phyloP scores from a whole-genome alignment of 2,329 filamentous ascomycete genomes.

The Ilyonectria mors-panacis region DNA sequence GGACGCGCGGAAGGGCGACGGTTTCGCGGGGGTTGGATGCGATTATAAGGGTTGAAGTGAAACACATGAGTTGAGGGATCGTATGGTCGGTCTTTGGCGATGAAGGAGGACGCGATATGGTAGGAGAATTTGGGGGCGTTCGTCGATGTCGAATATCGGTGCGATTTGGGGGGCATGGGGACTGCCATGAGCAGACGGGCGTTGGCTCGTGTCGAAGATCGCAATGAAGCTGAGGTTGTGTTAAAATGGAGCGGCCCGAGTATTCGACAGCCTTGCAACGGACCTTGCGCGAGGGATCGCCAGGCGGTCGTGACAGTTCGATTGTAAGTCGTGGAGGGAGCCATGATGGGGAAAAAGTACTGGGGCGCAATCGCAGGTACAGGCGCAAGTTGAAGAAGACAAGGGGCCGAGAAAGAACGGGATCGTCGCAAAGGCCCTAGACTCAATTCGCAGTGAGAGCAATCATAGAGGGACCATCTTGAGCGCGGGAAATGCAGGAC shows the following conservation, averaged over 20 bases:
- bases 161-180: slow-evolving; percentile 39
- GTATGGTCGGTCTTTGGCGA: slow-evolving; percentile 79
- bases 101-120: slow-evolving; percentile 81
- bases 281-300: slow-evolving; percentile 44
- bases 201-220: slow-evolving; percentile 26
- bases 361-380: slow-evolving; percentile 5
- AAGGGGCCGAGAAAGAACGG: slow-evolving; percentile 11
- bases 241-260: slow-evolving; percentile 27
- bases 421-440: slow-evolving; percentile 14
- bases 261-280: slow-evolving; percentile 12
- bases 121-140: slow-evolving; percentile 69
- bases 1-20: slow-evolving; percentile 66
- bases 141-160: slow-evolving; percentile 45
- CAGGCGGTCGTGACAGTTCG: slow-evolving; percentile 41
- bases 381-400: slow-evolving; percentile 6
- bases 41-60: slow-evolving; percentile 78
- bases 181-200: slow-evolving; percentile 32
- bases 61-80: slow-evolving; percentile 79
- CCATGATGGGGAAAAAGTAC: slow-evolving; percentile 43
- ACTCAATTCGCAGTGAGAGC: background rate
- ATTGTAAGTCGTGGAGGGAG: slow-evolving; percentile 38
- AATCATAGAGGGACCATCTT: slow-evolving; percentile 28
- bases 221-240: slow-evolving; percentile 34
- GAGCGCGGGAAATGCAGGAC: slow-evolving; percentile 10
- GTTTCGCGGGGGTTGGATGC: slow-evolving; percentile 64